Base-by-base conservation (phyloP, 2,329 filamentous ascomycete species). In the Tolypocladium pustulatum region DNA sequence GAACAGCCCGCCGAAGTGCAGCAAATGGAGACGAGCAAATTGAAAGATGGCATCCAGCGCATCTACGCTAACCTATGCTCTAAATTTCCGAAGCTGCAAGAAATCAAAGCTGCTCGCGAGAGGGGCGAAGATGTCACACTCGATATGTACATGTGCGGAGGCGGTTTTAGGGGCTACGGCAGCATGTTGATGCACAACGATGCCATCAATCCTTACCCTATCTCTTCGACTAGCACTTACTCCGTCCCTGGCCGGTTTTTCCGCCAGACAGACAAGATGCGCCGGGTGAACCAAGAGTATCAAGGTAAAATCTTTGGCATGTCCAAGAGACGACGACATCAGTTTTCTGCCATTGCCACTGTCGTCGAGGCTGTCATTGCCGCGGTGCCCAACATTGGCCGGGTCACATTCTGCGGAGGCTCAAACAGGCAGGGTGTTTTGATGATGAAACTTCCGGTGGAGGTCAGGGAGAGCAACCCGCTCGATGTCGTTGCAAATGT, bases 161-260 rank as follows among this genome's bases (percentile, higher is more conserved):
- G 92, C 30, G 92, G 92, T 0, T 96, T 96, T 69, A 80, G 92
- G 40, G 92, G 92, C 20, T 96, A 95, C 78, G 92, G 91, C 8
- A 95, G 90, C 71, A 85, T 96, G 67, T 79, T 96, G 57, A 92
- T 96, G 88, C 86, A 88, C 68, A 81, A 83, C 64, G 89, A 93
- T 66, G 73, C 77, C 7, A 81, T 90, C 51, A 77, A 81, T 57
- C 90, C 90, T 0, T 97, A 96, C 69, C 92, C 92, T 0, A 88
- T 96, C 32, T 84, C 90, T 0, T 86, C 88, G 25, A 87, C 94
- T 70, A 92, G 91, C 61, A 87, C 89, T 2, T 96, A 94, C 72
- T 82, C 78, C 10, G 89, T 86, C 1, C 71, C 79, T 0, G 82
- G 83, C 13, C 68, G 75, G 3, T 76, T 81, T 3, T 95, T 96